Evolutionary conservation across 1,139 yeast species (phyloP).

Genomic region (Fermentozyma sake): DNA sequence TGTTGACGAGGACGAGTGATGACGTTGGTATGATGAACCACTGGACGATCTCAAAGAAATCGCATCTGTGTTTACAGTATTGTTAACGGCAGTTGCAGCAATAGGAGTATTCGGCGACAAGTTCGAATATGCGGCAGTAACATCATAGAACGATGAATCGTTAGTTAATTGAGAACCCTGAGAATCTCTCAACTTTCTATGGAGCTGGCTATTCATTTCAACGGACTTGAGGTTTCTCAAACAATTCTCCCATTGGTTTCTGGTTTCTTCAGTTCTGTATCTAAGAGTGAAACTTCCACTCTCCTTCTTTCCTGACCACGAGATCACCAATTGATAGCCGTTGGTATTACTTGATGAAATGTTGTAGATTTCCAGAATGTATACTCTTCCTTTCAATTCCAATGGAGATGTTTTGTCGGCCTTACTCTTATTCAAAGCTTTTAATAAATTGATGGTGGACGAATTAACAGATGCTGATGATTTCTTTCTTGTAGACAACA

Average conservation of each 20-base stretch:
- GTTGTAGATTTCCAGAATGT: constrained; percentile 61
- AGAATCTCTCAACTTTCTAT: constrained; percentile 37
- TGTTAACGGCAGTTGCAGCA: too few species aligned
- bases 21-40: constrained; percentile 33
- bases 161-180: constrained; percentile 26
- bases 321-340: constrained; percentile 58
- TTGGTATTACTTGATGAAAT: constrained; percentile 35
- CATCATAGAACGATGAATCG: constrained; percentile 23
- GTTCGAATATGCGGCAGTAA: constrained; percentile 14
- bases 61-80: constrained; percentile 9
- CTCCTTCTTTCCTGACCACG: constrained; percentile 79
- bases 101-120: constrained; percentile 11
- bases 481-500: constrained; percentile 42
- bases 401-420: constrained; percentile 28
- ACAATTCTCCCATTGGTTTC: constrained; percentile 68
- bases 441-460: constrained; percentile 37
- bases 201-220: constrained; percentile 41
- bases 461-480: constrained; percentile 27
- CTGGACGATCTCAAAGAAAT: constrained; percentile 26
- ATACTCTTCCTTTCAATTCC: constrained; percentile 66
- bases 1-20: constrained; percentile 43
- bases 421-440: constrained; percentile 28
- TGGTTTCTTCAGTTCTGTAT: constrained; percentile 64
- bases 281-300: constrained; percentile 69
- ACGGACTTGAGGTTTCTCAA: constrained; percentile 41